These are phyloP conservation scores for Coniochaeta hoffmannii DNA, from an alignment of 2,329 filamentous ascomycete species.

Conservation along the genomic window DNA sequence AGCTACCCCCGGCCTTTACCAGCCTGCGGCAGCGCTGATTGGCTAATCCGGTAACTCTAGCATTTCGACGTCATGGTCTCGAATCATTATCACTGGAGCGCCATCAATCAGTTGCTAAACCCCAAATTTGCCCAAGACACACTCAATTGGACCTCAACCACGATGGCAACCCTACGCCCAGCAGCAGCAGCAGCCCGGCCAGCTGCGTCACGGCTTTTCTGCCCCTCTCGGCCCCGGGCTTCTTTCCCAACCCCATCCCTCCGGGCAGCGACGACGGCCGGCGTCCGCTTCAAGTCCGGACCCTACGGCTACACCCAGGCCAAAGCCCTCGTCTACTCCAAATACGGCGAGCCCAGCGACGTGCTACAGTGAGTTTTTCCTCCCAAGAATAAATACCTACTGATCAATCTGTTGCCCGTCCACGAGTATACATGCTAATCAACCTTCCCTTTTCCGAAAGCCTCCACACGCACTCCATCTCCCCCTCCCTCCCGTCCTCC, in stretches of 20 bases:
- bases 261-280: constrained; percentile 7
- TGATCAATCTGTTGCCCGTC: too few relatives aligned
- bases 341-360: constrained; percentile 67
- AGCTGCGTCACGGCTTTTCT: background rate
- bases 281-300: constrained; percentile 44
- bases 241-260: constrained; percentile 1
- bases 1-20: background rate
- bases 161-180: background rate
- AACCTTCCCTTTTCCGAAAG: constrained; percentile 22
- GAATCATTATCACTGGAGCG: background rate
- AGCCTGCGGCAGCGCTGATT: background rate
- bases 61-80: background rate
- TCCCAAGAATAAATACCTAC: constrained; percentile 1
- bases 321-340: constrained; percentile 70
- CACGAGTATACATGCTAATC: background rate
- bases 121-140: too few relatives aligned
- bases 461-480: constrained; percentile 70
- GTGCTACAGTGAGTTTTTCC: constrained; percentile 48
- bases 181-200: background rate
- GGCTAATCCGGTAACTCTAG: background rate
- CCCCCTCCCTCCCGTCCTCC: constrained; percentile 57
- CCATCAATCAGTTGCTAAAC: too few relatives aligned
- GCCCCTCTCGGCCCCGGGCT: constrained; percentile 8
- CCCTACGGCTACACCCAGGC: constrained; percentile 79
- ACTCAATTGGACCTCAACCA: background rate